phyloP scores from a whole-genome alignment of 768 basidiomycete genomes.

The Hericium rajendrae region DNA sequence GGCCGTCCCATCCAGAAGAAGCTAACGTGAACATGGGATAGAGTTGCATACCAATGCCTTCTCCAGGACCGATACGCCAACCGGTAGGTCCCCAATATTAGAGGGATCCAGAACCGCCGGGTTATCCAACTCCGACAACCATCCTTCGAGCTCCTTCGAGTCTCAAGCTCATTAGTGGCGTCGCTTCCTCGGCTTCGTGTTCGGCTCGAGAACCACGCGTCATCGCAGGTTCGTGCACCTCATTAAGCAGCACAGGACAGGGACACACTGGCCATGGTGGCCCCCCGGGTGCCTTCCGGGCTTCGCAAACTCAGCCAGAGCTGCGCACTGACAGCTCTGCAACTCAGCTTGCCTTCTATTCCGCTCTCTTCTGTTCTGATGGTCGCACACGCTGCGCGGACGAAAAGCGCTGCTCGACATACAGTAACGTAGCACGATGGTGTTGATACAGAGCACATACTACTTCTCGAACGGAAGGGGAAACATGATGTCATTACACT shows the following conservation, averaged over 20 bases:
- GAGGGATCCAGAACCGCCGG: no score
- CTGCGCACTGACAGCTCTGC: neutral
- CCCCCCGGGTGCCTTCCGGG: neutral
- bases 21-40: no score
- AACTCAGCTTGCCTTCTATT: neutral
- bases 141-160: no score
- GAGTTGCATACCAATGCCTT: no score
- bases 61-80: no score
- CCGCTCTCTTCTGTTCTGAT: neutral
- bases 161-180: no score
- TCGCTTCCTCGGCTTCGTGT: no score
- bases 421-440: neutral
- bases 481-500: neutral
- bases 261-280: neutral
- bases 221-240: no score
- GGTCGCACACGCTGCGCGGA: neutral
- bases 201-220: no score
- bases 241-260: neutral
- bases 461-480: neutral
- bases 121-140: no score
- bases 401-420: neutral
- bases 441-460: neutral
- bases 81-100: no score
- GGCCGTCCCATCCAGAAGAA: no score
- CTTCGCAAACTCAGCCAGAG: neutral